phyloP scores from a whole-genome alignment of 1,139 yeast species.

The Magnusiomyces tetraspermus region DNA sequence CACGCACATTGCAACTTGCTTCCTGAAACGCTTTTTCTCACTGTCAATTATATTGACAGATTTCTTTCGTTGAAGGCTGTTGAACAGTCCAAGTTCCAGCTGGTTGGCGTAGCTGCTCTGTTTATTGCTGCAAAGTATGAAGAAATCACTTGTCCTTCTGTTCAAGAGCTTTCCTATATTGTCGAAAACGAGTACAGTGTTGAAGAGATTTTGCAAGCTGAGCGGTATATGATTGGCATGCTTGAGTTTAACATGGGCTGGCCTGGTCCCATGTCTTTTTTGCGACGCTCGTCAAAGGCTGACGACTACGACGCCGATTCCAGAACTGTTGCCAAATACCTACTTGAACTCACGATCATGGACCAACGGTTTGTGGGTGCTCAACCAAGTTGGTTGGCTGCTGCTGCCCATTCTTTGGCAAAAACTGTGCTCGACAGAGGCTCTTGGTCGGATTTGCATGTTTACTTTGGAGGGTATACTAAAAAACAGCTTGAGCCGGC shows the following conservation, averaged over 20 bases:
- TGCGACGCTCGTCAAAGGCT: constrained; percentile 92
- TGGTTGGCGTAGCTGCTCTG: constrained; percentile 91
- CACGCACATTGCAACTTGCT: constrained; percentile 78
- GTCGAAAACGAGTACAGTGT: constrained; percentile 78
- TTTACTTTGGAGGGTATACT: constrained; percentile 89
- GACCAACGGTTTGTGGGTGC: constrained; percentile 81
- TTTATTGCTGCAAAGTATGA: constrained; percentile 94
- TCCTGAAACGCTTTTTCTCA: constrained; percentile 83
- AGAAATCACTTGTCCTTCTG: constrained; percentile 90
- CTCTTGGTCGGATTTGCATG: constrained; percentile 77
- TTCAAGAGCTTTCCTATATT: constrained; percentile 91
- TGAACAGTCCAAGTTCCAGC: constrained; percentile 73
- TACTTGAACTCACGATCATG: constrained; percentile 85
- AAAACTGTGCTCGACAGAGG: constrained; percentile 64
- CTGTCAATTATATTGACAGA: constrained; percentile 85
- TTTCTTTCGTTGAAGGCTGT: constrained; percentile 68
- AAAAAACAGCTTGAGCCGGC: constrained; percentile 73
- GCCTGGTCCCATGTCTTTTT: constrained; percentile 98
- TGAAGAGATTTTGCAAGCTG: constrained; percentile 83
- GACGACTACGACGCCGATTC: constrained; percentile 94
- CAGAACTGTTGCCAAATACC: constrained; percentile 86
- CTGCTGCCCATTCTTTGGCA: constrained; percentile 83
- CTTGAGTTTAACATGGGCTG: constrained; percentile 91
- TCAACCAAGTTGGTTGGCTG: constrained; percentile 92
- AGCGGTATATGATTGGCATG: constrained; percentile 84